Percentiles rank a stretch among this genome's conserved stretches.
These are phyloP conservation scores for Pleurotus tuoliensis DNA, from an alignment of 768 basidiomycete species.

Conservation along the genomic window DNA sequence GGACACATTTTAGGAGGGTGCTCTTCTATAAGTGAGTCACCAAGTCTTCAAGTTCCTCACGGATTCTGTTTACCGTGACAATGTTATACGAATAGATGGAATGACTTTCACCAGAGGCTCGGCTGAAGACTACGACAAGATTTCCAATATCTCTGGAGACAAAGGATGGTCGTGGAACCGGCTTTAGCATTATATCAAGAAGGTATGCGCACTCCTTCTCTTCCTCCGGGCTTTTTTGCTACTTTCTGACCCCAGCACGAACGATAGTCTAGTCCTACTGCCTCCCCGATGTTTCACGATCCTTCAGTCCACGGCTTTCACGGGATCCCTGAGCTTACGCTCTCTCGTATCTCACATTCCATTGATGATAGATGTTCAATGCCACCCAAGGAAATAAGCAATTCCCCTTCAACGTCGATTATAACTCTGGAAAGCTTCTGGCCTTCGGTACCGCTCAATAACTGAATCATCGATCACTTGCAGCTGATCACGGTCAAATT, in stretches of 20 bases:
- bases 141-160: constrained; percentile 23
- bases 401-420: constrained; percentile 34
- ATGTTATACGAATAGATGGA: constrained; percentile 12
- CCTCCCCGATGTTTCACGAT: constrained; percentile 25
- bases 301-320: constrained; percentile 25
- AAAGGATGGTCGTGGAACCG: constrained; percentile 28
- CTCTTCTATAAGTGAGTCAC: constrained; percentile 12
- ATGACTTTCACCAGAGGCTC: constrained; percentile 25
- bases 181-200: constrained; percentile 21
- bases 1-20: constrained; percentile 14
- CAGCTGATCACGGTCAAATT: background rate
- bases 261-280: constrained; percentile 22
- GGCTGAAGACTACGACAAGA: constrained; percentile 25
- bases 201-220: constrained; percentile 11
- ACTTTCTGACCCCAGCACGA: constrained; percentile 19
- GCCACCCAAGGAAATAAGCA: constrained; percentile 21
- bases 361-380: constrained; percentile 24
- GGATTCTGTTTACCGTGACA: background rate
- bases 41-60: background rate
- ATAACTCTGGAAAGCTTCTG: constrained; percentile 29
- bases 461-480: background rate
- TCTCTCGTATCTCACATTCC: constrained; percentile 20
- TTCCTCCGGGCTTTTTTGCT: background rate
- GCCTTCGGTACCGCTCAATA: constrained; percentile 24
- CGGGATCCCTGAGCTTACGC: constrained; percentile 25